Base-by-base conservation (phyloP, 345 rosid genomes). In the Odontarrhena argentea region DNA sequence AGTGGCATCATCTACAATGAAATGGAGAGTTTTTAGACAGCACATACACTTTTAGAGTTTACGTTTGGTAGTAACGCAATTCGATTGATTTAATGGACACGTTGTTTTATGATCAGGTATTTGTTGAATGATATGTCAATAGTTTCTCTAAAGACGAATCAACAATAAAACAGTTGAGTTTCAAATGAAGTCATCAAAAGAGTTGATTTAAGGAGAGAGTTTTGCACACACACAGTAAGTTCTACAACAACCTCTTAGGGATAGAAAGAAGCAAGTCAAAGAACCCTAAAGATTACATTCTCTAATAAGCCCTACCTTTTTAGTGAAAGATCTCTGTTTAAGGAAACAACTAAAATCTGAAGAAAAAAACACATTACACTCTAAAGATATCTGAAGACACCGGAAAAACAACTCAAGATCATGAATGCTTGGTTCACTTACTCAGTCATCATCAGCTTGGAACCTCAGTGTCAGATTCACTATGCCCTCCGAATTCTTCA, bases 401-500 rank as follows among this genome's bases (percentile, higher is more conserved):
- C 14, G 25, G 35, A 9, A 2, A 24, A 13, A 22, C 34, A 62
- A 48, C 35, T 54, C 32, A 55, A 70, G 56, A 63, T 43, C 54
- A 43, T 51, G 55, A 43, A 13, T 7, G 59, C 60, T 55, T 1
- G 35, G 45, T 26, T 45, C 68, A 28, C 50, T 44, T 30, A 46
- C 11, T 48, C 18, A 55, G 36, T 45, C 58, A 74, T 85, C 77
- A 74, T 85, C 77, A 82, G 69, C 68, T 72, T 43, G 91, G 84
- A 51, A 77, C 79, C 60, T 83, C 82, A 3, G 79, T 74, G 72
- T 84, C 84, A 9, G 86, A 82, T 55, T 65, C 79, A 73, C 84
- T 81, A 38, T 65, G 79, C 64, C 71, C 92, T 45, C 60, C 79
- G 0, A 85, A 86, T n/a, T 80, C 92, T 47, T 78, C 87, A 37